phyloP scores from a whole-genome alignment of 129 eudicot species.

The Flaveria sonorensis region DNA sequence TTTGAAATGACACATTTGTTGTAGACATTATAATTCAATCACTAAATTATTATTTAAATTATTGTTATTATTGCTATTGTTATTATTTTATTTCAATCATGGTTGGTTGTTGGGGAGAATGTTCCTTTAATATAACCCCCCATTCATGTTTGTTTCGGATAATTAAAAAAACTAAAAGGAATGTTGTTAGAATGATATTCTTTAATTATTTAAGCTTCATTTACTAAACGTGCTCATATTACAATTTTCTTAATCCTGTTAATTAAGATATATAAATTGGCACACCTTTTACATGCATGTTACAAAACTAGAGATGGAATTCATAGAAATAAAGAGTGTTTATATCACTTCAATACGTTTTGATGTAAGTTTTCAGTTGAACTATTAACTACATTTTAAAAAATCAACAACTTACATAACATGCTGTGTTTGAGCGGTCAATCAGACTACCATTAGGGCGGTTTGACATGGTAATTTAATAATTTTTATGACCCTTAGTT shows the following conservation, averaged over 20 bases:
- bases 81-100: conserved; percentile 28
- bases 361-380: too few species aligned
- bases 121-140: conserved; percentile 6
- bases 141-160: conserved; percentile 9
- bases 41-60: conserved; percentile 18
- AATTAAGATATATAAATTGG: neutral
- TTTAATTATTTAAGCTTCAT: neutral
- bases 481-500: too few species aligned
- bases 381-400: too few species aligned
- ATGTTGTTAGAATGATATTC: neutral
- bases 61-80: neutral
- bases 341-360: too few species aligned
- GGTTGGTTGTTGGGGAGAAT: conserved; percentile 63
- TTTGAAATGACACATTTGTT: conserved; percentile 60
- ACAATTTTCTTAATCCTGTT: neutral
- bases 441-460: too few species aligned
- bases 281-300: neutral
- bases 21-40: conserved; percentile 46
- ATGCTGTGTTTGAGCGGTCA: too few species aligned
- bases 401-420: too few species aligned
- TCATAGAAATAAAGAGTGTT: neutral
- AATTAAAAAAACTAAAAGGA: neutral
- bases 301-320: neutral
- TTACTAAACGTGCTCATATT: neutral
- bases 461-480: too few species aligned